Evolutionary conservation across 2,329 filamentous ascomycete genomes (phyloP).

Genomic region (Thermoascus crustaceus): DNA sequence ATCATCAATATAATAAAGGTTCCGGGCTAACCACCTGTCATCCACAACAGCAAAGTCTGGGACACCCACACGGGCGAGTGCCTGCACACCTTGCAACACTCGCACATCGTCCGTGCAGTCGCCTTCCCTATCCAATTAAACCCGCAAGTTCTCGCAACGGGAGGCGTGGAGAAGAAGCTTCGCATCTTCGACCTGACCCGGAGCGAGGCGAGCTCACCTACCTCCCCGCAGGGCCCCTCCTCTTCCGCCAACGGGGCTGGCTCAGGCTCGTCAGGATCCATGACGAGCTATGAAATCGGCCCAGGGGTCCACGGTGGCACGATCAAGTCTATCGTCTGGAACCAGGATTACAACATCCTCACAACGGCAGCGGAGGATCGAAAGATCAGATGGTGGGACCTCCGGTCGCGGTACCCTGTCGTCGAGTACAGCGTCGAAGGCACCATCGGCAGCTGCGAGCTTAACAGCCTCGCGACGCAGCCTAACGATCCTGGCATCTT

Average conservation of each 20-base stretch:
- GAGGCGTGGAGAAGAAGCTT: constrained; percentile 92
- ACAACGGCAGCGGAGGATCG: constrained; percentile 89
- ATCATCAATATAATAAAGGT: constrained; percentile 4
- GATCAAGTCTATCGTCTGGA: constrained; percentile 97
- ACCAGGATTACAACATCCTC: constrained; percentile 74
- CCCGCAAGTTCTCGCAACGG: constrained; percentile 77
- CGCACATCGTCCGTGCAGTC: constrained; percentile 90
- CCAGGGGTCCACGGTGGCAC: constrained; percentile 72
- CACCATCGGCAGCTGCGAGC: constrained; percentile 84
- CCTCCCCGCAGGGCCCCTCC: constrained; percentile 32
- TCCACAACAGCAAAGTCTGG: constrained; percentile 87
- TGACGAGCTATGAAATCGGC: constrained; percentile 78
- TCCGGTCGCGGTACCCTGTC: constrained; percentile 66
- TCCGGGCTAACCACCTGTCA: constrained; percentile 23
- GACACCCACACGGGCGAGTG: constrained; percentile 91
- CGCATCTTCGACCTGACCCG: constrained; percentile 82
- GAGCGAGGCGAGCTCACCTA: constrained; percentile 33
- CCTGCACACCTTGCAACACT: constrained; percentile 76
- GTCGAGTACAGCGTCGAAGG: constrained; percentile 72
- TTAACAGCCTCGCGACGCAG: constrained; percentile 59
- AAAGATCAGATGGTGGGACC: constrained; percentile 88
- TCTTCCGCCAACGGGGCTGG: constrained; percentile 23
- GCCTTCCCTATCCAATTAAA: constrained; percentile 77
- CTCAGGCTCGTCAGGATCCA: constrained; percentile 43
- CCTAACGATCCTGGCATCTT: constrained; percentile 63